Evolutionary conservation across 345 rosid species (phyloP).

Genomic region (Trapa incisa): DNA sequence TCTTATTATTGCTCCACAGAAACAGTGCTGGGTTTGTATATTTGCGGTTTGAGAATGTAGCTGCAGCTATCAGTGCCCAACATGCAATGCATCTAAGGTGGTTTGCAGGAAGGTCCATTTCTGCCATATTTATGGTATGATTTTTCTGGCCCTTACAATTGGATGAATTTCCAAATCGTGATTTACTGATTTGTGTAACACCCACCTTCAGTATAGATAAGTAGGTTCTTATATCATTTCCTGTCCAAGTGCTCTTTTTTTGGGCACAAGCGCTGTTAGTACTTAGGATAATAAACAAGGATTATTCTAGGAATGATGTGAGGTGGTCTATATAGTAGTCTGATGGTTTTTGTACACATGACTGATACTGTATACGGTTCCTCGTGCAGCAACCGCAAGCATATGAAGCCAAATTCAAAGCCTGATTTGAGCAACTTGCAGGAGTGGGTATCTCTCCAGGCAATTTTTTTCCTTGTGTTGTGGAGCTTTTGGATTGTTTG

Average conservation of each 20-base stretch:
- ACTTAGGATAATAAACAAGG: neutral
- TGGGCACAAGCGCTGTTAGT: neutral
- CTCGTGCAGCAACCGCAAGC: constrained; percentile 46
- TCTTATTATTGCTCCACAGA: constrained; percentile 20
- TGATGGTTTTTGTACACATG: too few species aligned
- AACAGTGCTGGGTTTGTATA: constrained; percentile 71
- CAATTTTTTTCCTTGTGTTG: too few species aligned
- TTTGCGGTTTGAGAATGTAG: constrained; percentile 50
- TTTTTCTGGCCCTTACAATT: neutral
- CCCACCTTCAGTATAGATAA: neutral
- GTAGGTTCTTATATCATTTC: neutral
- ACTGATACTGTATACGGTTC: neutral
- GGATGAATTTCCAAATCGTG: neutral
- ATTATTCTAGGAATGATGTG: neutral
- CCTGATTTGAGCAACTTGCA: neutral
- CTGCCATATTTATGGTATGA: constrained; percentile 69
- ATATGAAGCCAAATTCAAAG: constrained; percentile 49
- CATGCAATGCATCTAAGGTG: constrained; percentile 87
- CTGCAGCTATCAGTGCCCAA: constrained; percentile 57
- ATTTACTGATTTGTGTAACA: neutral
- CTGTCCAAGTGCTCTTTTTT: neutral
- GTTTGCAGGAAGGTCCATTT: constrained; percentile 79
- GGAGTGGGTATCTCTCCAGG: neutral
- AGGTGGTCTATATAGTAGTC: too few species aligned
- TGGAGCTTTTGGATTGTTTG: neutral